Evolutionary conservation across 257 asterid genomes (phyloP).

Genomic region (Rehmannia glutinosa): DNA sequence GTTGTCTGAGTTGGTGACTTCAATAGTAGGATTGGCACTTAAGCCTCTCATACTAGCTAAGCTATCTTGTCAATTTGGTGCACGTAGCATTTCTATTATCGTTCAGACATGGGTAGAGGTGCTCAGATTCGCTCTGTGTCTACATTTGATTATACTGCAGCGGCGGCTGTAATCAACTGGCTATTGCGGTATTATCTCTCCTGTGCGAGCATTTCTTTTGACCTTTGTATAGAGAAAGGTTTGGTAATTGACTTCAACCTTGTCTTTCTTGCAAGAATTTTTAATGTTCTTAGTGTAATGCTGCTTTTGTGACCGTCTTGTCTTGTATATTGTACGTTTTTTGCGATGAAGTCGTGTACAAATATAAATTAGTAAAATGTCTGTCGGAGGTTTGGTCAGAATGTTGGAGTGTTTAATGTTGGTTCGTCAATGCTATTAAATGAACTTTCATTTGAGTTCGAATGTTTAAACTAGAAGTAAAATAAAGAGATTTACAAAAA

Average conservation of each 20-base stretch:
- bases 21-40: constrained; percentile 25
- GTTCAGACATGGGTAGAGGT: constrained; percentile 51
- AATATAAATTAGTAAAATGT: no score
- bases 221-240: constrained; percentile 49
- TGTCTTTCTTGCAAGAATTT: background rate
- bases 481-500: no score
- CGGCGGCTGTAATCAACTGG: constrained; percentile 19
- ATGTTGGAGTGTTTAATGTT: no score
- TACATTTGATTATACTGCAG: constrained; percentile 42
- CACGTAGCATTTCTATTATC: constrained; percentile 26
- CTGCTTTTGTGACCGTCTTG: no score
- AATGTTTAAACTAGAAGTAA: no score
- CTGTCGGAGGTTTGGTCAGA: no score
- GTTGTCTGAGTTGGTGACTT: constrained; percentile 21
- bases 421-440: no score
- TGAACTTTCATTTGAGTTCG: no score
- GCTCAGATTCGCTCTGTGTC: constrained; percentile 32
- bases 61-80: constrained; percentile 33
- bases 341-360: no score
- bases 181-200: constrained; percentile 39
- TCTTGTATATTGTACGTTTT: no score
- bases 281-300: no score
- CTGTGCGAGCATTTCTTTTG: constrained; percentile 39
- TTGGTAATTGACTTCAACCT: constrained; percentile 30
- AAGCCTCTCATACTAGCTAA: constrained; percentile 46